Percentiles rank a stretch among this genome's conserved stretches.
Evolutionary conservation across 441 rosid species (phyloP).

Genomic region (Erodium trifolium): DNA sequence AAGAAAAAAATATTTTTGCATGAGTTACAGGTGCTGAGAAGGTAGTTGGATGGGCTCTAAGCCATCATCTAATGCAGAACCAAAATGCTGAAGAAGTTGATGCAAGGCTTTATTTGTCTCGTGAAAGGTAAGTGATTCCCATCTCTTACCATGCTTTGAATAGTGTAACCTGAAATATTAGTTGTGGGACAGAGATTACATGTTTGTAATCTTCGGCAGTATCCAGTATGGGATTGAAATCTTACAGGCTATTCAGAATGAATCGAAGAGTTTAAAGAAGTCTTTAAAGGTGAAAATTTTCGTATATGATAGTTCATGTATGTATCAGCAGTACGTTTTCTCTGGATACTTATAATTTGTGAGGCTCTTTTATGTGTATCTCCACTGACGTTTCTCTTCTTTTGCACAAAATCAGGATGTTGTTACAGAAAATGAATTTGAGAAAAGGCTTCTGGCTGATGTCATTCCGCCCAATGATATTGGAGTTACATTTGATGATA

Average conservation of each 20-base stretch:
- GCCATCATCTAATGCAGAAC: constrained; percentile 72
- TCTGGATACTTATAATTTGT: not conserved
- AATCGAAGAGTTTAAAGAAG: constrained; percentile 78
- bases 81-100: constrained; percentile 48
- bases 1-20: not conserved
- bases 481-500: constrained; percentile 91
- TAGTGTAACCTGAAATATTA: not conserved
- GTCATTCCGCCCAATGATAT: constrained; percentile 94
- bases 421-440: constrained; percentile 93
- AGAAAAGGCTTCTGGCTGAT: constrained; percentile 87
- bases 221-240: constrained; percentile 67
- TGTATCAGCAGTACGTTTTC: not conserved
- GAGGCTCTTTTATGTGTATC: not conserved
- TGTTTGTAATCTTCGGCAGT: constrained; percentile 32
- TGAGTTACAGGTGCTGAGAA: constrained; percentile 68
- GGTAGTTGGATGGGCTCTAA: constrained; percentile 85
- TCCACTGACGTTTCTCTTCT: not conserved
- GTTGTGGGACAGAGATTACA: not conserved
- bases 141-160: not conserved
- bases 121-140: constrained; percentile 49
- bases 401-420: constrained; percentile 62
- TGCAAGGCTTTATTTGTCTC: constrained; percentile 55
- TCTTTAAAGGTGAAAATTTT: constrained; percentile 60
- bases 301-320: not conserved
- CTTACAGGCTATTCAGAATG: constrained; percentile 66